Evolutionary conservation across 805 yeast species (phyloP), one percentile per base, ranked within the genome.

Genomic region (Candida nitratophila): DNA sequence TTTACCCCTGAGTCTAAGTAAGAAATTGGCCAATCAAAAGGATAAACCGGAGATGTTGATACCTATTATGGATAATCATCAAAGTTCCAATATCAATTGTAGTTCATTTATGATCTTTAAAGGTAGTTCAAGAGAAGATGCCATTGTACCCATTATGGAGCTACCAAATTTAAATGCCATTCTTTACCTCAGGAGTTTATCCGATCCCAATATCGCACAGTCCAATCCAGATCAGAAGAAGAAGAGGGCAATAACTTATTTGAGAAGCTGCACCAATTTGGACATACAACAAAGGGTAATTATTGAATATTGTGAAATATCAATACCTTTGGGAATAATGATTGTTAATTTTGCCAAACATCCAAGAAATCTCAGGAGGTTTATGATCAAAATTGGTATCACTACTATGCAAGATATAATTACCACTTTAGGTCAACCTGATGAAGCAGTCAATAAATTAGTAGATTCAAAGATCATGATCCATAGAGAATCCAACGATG

Each of bases 341-440:
- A 24, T 49, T 39, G 30, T 54, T 41, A 8, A 66, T 59, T 42
- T 55, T 46, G 1, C 42, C 50, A 46, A 56, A 39, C 55, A 60
- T 66, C 48, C 57, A 8, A 24, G 48, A 45, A 19, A 42, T 39
- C 10, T 46, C 2, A 49, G 50, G n/a, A 35, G 34, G 6, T 55
- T 49, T 29, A 17, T 17, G 1, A 44, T 71, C 3, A 38, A 47
- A 4, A 56, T 79, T 3, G 77, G 79, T 0, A 37, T 53, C 29
- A 70, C 79, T 2, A 60, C 74, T 1, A 77, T 77, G 60, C 79
- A 74, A 48, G 74, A 71, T 20, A 59, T 77, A 0, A 49, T 78
- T 8, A 57, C 63, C 17, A 52, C 61, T 0, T 56, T 79, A 19
- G 85, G 85, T 0, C 78, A 81, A 2, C 84, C 86, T 0, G 76